A percentile compares a stretch with the other conserved stretches of the same genome.
Conservation (phyloP, 257 asterid genomes). For the Solanum clarkiae region DNA sequence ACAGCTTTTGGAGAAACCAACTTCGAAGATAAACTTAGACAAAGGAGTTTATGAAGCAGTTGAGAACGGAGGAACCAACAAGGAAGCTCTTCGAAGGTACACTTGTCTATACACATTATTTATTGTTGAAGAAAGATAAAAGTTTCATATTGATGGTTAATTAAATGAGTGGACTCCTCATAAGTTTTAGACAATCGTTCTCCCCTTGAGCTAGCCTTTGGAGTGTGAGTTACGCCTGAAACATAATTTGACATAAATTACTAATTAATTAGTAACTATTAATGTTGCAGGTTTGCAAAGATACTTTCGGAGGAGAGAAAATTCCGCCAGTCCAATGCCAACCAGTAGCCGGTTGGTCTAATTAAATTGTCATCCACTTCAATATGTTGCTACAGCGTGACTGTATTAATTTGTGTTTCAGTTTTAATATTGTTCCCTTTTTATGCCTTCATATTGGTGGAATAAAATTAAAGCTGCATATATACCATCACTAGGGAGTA, state of each 20-base stretch:
- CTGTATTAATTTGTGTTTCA: background rate
- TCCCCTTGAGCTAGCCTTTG: too few species aligned
- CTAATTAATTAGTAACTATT: too few species aligned
- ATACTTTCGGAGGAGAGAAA: slow-evolving; percentile 40
- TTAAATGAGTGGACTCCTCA: too few species aligned
- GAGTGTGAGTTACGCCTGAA: too few species aligned
- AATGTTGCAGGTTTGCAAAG: slow-evolving; percentile 30
- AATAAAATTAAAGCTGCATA: background rate
- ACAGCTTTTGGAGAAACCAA: slow-evolving; percentile 29
- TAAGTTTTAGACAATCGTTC: too few species aligned
- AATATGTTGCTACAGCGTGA: background rate
- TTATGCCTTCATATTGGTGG: background rate
- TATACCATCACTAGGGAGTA: too few species aligned
- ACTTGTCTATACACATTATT: background rate
- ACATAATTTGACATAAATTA: too few species aligned
- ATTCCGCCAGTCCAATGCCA: background rate
- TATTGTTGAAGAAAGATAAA: too few species aligned
- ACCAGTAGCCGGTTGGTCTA: background rate
- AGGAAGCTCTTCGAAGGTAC: slow-evolving; percentile 34
- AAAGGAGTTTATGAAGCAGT: slow-evolving; percentile 30
- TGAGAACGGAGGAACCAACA: slow-evolving; percentile 30
- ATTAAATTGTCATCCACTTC: background rate
- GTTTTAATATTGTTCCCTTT: background rate
- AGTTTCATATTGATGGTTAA: too few species aligned
- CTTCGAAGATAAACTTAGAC: slow-evolving; percentile 24